A percentile compares a stretch with the other conserved stretches of the same genome.
Conservation (phyloP, 208 protist species). For the Leishmania turanica region DNA sequence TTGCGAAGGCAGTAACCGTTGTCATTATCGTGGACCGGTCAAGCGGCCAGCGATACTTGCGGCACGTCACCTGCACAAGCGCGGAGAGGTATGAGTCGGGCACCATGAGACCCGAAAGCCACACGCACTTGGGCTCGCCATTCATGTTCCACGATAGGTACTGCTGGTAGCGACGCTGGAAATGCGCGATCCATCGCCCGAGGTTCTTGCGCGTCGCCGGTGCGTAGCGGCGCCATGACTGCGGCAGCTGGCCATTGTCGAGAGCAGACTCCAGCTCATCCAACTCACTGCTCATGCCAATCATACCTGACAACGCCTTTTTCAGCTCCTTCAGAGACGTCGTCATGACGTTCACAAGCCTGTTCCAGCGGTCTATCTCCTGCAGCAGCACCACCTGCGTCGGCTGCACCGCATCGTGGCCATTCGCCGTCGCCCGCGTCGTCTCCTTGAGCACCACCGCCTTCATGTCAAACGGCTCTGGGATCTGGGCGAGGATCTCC, state of each 20-base stretch:
- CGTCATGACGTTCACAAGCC: conserved; percentile 90
- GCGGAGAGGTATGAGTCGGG: conserved; percentile 98
- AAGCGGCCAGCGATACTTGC: conserved; percentile 97
- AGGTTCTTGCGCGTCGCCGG: conserved; percentile 97
- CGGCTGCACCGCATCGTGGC: conserved; percentile 81
- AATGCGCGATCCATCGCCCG: conserved; percentile 96
- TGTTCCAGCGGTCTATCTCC: conserved; percentile 99
- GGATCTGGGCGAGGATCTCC: conserved; percentile 93
- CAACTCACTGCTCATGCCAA: conserved; percentile 97
- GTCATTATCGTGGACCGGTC: conserved; percentile 97
- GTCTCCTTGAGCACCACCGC: conserved; percentile 78
- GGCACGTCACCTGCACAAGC: conserved; percentile 98
- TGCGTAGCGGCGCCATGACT: conserved; percentile 92
- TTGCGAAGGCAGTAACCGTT: conserved; percentile 87
- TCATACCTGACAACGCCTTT: conserved; percentile 95
- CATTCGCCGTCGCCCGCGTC: conserved; percentile 57
- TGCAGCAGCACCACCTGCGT: conserved; percentile 98
- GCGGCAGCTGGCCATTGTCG: conserved; percentile 95
- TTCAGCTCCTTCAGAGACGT: conserved; percentile 95
- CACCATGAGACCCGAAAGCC: conserved; percentile 99
- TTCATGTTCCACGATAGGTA: conserved; percentile 95
- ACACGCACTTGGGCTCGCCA: conserved; percentile 98
- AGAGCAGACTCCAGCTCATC: conserved; percentile 95
- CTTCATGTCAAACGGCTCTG: conserved; percentile 91
- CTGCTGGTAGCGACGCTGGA: conserved; percentile 92